These are phyloP conservation scores for Erythrophleum fordii DNA, from an alignment of 306 rosid species.

Conservation along the genomic window DNA sequence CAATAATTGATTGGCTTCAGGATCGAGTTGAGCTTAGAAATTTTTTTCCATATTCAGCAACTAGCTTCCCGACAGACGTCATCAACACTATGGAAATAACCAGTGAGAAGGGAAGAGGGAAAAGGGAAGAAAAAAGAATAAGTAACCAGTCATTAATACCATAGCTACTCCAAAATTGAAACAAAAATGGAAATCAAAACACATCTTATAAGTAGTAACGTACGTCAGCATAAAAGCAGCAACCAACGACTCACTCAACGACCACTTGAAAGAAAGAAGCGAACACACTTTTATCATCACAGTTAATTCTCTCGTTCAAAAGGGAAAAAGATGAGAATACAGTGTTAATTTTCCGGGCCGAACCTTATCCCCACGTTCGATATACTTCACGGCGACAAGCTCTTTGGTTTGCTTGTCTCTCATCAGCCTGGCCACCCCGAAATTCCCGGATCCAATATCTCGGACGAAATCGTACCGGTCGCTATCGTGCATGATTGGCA, in stretches of 20 bases:
- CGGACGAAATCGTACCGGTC: constrained; percentile 86
- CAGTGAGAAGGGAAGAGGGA: background rate
- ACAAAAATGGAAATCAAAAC: constrained; percentile 44
- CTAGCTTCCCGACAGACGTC: background rate
- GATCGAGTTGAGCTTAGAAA: background rate
- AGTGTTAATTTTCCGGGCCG: constrained; percentile 3
- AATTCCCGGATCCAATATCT: constrained; percentile 90
- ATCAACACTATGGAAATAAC: background rate
- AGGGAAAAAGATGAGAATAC: background rate
- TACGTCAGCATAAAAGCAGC: constrained; percentile 12
- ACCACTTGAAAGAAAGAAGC: background rate
- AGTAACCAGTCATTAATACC: constrained; percentile 1
- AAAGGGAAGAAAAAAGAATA: background rate
- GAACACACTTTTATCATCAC: background rate
- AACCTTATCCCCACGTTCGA: constrained; percentile 93
- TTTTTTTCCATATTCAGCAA: background rate
- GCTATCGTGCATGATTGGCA: constrained; percentile 95
- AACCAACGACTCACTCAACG: constrained; percentile 25
- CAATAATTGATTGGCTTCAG: constrained; percentile 1
- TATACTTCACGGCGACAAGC: constrained; percentile 91
- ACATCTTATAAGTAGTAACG: constrained; percentile 23
- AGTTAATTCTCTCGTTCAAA: background rate
- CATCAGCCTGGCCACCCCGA: constrained; percentile 92
- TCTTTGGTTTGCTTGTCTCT: constrained; percentile 80
- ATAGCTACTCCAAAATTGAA: constrained; percentile 1